These are phyloP conservation scores for Punica granatum DNA, from an alignment of 345 rosid species.

Conservation along the genomic window DNA sequence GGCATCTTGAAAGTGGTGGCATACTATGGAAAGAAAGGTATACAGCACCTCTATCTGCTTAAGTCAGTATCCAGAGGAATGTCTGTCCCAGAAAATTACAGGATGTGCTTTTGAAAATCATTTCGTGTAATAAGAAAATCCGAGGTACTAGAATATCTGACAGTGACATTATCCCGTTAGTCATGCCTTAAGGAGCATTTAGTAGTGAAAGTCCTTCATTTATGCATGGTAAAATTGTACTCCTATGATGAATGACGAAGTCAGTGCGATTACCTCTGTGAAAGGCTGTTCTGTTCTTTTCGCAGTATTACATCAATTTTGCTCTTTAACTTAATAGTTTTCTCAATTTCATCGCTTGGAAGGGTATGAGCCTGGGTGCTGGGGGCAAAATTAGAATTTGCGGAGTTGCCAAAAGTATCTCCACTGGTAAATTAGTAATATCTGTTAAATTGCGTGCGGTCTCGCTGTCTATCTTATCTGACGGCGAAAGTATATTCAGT, in stretches of 20 bases:
- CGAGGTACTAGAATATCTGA: not conserved
- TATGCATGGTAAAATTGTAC: too few species aligned
- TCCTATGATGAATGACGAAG: not conserved
- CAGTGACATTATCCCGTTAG: not conserved
- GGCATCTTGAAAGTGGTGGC: slow-evolving; percentile 53
- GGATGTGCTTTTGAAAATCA: not conserved
- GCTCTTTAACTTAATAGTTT: not conserved
- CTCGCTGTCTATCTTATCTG: slow-evolving; percentile 28
- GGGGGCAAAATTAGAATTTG: not conserved
- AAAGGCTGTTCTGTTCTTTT: too few species aligned
- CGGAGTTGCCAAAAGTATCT: too few species aligned
- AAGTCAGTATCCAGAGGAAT: not conserved
- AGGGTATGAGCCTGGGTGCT: not conserved
- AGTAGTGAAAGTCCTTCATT: too few species aligned
- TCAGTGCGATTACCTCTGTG: not conserved
- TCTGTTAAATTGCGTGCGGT: slow-evolving; percentile 25
- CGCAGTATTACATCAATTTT: not conserved
- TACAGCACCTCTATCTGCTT: not conserved
- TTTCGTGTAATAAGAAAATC: too few species aligned
- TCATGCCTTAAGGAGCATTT: too few species aligned
- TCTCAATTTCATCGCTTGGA: not conserved
- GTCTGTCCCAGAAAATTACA: not conserved
- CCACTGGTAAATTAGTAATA: too few species aligned
- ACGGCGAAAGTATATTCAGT: slow-evolving; percentile 23
- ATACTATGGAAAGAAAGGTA: slow-evolving; percentile 53